Conservation (phyloP, 139 green algal species). For the Chara braunii region DNA sequence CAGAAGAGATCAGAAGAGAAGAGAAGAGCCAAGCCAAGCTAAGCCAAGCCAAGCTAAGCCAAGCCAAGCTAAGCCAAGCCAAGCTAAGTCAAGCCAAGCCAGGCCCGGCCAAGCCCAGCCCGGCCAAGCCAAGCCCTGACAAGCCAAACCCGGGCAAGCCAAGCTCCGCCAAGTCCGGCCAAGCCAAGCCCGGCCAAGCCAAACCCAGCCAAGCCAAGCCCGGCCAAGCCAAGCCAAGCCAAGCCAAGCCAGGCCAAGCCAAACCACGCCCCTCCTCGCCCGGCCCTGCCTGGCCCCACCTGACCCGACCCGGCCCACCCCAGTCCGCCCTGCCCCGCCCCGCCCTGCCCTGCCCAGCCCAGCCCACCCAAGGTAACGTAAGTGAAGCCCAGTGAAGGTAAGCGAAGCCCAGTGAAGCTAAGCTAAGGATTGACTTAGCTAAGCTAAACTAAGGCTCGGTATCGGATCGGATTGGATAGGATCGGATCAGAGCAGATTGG, state of each 20-base stretch:
- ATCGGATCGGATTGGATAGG: no score
- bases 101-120: background rate
- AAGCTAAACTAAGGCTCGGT: no score
- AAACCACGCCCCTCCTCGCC: background rate
- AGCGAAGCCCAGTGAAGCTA: no score
- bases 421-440: no score
- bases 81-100: background rate
- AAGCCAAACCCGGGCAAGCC: slow-evolving; percentile 2
- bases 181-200: slow-evolving; percentile 4
- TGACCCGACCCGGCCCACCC: background rate
- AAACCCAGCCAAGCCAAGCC: slow-evolving; percentile 2
- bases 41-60: slow-evolving; percentile 3
- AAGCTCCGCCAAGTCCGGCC: background rate
- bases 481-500: no score
- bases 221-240: slow-evolving; percentile 8
- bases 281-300: background rate
- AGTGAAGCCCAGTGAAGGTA: no score
- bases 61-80: slow-evolving; percentile 2
- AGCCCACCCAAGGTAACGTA: slow-evolving; percentile 2
- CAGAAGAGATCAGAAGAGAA: slow-evolving; percentile 6
- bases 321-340: background rate
- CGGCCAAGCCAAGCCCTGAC: slow-evolving; percentile 1
- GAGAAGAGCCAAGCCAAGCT: slow-evolving; percentile 5
- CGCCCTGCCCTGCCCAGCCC: slow-evolving; percentile 1
- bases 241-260: slow-evolving; percentile 6